These are phyloP conservation scores for Poa annua DNA, from an alignment of 176 grass and related monocot species.

Conservation along the genomic window DNA sequence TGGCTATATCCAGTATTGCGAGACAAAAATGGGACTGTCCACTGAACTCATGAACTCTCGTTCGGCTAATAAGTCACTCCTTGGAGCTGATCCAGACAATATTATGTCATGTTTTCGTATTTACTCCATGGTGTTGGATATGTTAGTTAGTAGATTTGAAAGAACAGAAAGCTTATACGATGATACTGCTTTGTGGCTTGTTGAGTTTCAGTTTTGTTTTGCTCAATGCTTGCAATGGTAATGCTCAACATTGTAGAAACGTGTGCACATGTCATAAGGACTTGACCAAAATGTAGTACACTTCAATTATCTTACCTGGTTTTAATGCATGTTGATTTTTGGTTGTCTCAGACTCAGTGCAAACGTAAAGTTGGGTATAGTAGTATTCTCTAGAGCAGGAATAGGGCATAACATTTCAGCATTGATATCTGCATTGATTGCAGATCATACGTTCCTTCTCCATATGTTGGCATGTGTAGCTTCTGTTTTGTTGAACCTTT, in stretches of 20 bases:
- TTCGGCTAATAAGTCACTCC: background rate
- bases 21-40: too few species aligned
- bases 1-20: background rate
- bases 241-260: slow-evolving; percentile 10
- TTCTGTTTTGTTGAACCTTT: slow-evolving; percentile 1
- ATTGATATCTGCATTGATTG: slow-evolving; percentile 2
- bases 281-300: background rate
- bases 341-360: background rate
- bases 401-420: background rate
- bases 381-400: background rate
- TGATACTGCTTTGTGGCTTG: background rate
- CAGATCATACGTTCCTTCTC: background rate
- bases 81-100: background rate
- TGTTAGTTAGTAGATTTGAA: background rate
- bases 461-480: background rate
- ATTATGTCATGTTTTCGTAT: background rate
- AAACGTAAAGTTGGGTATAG: background rate
- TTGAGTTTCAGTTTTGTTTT: background rate
- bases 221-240: slow-evolving; percentile 12
- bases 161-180: background rate
- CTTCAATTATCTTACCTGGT: background rate
- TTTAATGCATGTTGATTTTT: background rate
- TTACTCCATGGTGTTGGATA: background rate
- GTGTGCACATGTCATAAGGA: background rate
- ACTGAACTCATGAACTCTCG: background rate